phyloP scores from a whole-genome alignment of 2,329 filamentous ascomycete genomes.

The Arthroderma sp. region DNA sequence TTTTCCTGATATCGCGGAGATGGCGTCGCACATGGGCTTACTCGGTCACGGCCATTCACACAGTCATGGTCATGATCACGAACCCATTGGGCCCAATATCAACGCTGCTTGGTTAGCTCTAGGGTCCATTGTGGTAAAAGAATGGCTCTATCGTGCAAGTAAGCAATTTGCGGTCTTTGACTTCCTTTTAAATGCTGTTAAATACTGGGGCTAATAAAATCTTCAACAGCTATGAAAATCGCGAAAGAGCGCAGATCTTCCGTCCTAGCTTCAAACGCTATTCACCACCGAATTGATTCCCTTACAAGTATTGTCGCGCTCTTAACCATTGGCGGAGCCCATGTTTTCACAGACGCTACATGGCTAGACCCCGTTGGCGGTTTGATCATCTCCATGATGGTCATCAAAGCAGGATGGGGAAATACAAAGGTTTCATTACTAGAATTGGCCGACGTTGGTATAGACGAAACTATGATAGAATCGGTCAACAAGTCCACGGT shows the following conservation, averaged over 20 bases:
- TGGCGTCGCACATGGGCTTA: slow-evolving; percentile 25
- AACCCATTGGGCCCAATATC: slow-evolving; percentile 59
- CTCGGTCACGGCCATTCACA: slow-evolving; percentile 45
- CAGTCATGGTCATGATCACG: slow-evolving; percentile 43
- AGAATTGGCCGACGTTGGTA: slow-evolving; percentile 80
- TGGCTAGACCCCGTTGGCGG: slow-evolving; percentile 95
- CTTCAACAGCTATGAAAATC: slow-evolving; percentile 69
- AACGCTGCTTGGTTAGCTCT: slow-evolving; percentile 91
- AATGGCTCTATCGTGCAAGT: slow-evolving; percentile 96
- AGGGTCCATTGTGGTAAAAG: slow-evolving; percentile 82
- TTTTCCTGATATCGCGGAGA: slow-evolving; percentile 51
- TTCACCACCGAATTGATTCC: slow-evolving; percentile 93
- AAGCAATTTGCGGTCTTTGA: slow-evolving; percentile 32
- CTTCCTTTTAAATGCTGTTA: slow-evolving; percentile 1
- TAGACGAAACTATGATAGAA: slow-evolving; percentile 70
- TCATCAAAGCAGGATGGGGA: slow-evolving; percentile 74
- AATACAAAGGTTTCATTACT: slow-evolving; percentile 73
- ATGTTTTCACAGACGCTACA: slow-evolving; percentile 68
- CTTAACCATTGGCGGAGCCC: slow-evolving; percentile 75
- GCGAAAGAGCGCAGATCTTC: slow-evolving; percentile 89
- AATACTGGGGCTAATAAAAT: neutral
- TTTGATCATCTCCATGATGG: slow-evolving; percentile 81
- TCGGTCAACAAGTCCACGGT: slow-evolving; percentile 55
- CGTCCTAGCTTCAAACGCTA: slow-evolving; percentile 85
- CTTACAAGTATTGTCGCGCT: slow-evolving; percentile 89